Evolutionary conservation across 176 grass and related monocot genomes (phyloP).

Genomic region (Aegilops sharonensis): DNA sequence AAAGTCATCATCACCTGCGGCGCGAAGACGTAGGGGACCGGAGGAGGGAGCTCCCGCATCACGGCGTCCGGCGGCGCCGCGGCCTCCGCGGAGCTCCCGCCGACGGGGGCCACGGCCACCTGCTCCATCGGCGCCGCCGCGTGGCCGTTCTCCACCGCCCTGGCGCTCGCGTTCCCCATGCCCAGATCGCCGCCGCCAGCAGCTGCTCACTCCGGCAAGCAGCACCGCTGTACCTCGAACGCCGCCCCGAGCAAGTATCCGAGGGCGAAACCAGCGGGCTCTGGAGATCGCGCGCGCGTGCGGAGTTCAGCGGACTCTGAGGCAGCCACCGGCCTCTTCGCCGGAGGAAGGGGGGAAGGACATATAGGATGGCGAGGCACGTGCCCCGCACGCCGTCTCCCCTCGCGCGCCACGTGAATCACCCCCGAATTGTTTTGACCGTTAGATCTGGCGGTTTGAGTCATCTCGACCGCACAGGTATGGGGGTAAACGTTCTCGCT

Average conservation of each 20-base stretch:
- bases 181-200: not conserved
- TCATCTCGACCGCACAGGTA: not conserved
- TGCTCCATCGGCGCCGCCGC: conserved; percentile 19
- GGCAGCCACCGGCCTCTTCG: conserved; percentile 19
- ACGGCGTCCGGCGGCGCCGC: conserved; percentile 36
- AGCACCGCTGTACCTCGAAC: not conserved
- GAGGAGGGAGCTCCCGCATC: conserved; percentile 38
- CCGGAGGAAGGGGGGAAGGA: conserved; percentile 16
- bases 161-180: conserved; percentile 77
- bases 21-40: conserved; percentile 52
- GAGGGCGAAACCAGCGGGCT: not conserved
- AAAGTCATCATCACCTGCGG: conserved; percentile 49
- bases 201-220: not conserved
- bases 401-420: not conserved
- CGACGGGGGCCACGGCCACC: not conserved
- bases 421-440: not conserved
- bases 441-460: not conserved
- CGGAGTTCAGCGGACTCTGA: not conserved
- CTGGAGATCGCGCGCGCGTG: not conserved
- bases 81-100: conserved; percentile 7
- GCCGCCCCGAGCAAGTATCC: not conserved
- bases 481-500: no score
- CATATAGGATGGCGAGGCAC: conserved; percentile 29
- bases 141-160: conserved; percentile 58
- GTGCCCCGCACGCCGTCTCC: conserved; percentile 22